phyloP scores from a whole-genome alignment of 1,284 basidiomycete genomes.

The Chondrostereum purpureum region DNA sequence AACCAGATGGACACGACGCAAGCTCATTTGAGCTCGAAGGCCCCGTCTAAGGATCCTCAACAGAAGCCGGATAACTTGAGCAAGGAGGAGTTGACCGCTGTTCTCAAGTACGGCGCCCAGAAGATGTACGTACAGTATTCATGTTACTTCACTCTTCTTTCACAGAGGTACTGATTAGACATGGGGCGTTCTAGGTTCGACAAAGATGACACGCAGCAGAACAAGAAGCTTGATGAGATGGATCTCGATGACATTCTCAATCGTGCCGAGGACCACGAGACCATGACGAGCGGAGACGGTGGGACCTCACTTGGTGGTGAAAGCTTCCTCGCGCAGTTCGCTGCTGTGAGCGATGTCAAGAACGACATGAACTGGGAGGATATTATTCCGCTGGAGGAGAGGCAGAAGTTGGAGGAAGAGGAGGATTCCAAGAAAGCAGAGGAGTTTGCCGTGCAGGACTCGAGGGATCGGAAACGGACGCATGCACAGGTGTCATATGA shows the following conservation, averaged over 20 bases:
- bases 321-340: slow-evolving; percentile 93
- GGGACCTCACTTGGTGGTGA: slow-evolving; percentile 91
- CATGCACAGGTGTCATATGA: slow-evolving; percentile 87
- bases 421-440: slow-evolving; percentile 71
- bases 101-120: slow-evolving; percentile 97
- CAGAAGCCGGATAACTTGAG: slow-evolving; percentile 85
- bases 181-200: slow-evolving; percentile 66
- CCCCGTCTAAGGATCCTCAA: slow-evolving; percentile 61
- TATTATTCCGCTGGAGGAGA: slow-evolving; percentile 93
- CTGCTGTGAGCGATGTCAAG: slow-evolving; percentile 96
- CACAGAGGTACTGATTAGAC: slow-evolving; percentile 8
- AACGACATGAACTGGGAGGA: slow-evolving; percentile 99
- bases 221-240: slow-evolving; percentile 97
- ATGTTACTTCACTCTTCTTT: slow-evolving; percentile 8
- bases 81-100: slow-evolving; percentile 97
- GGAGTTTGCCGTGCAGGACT: slow-evolving; percentile 58
- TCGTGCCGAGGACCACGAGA: slow-evolving; percentile 96
- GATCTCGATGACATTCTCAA: slow-evolving; percentile 98
- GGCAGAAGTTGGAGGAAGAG: slow-evolving; percentile 80
- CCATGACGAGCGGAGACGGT: slow-evolving; percentile 74
- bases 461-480: slow-evolving; percentile 73
- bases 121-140: slow-evolving; percentile 81
- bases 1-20: slow-evolving; percentile 99
- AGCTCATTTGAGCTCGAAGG: slow-evolving; percentile 86
- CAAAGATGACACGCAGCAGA: slow-evolving; percentile 89